These are phyloP conservation scores for Pyricularia grisea DNA, from an alignment of 2,329 filamentous ascomycete species.

Conservation along the genomic window DNA sequence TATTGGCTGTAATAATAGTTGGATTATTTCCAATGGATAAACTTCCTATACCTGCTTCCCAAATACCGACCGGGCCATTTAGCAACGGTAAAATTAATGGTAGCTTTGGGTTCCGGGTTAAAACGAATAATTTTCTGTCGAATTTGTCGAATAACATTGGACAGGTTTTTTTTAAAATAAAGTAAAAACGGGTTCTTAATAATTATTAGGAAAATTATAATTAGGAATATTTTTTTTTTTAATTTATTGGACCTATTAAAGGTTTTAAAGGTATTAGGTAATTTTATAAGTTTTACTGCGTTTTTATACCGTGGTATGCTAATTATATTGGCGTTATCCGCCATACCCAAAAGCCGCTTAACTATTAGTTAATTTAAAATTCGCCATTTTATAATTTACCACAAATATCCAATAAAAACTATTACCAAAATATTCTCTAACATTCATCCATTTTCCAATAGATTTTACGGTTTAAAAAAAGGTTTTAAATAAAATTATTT, in stretches of 20 bases:
- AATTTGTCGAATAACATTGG: not conserved
- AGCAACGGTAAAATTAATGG: not conserved
- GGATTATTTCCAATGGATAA: not conserved
- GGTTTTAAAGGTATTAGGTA: not conserved
- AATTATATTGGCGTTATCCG: too few species aligned
- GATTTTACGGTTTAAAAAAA: too few species aligned
- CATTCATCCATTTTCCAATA: too few species aligned
- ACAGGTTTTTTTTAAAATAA: not conserved
- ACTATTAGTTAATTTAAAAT: too few species aligned
- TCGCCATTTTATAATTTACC: too few species aligned
- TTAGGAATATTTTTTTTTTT: not conserved
- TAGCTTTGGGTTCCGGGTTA: not conserved
- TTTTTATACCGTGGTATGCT: too few species aligned
- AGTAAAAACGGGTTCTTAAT: not conserved
- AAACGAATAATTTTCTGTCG: not conserved
- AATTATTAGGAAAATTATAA: not conserved
- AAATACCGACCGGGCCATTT: not conserved
- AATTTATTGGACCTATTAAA: not conserved
- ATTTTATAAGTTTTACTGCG: too few species aligned
- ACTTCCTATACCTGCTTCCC: not conserved
- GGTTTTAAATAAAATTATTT: too few species aligned
- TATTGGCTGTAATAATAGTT: not conserved
- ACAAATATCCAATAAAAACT: too few species aligned
- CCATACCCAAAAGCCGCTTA: too few species aligned
- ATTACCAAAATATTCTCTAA: too few species aligned